phyloP scores from a whole-genome alignment of 345 rosid genomes.

The Populus simonii region DNA sequence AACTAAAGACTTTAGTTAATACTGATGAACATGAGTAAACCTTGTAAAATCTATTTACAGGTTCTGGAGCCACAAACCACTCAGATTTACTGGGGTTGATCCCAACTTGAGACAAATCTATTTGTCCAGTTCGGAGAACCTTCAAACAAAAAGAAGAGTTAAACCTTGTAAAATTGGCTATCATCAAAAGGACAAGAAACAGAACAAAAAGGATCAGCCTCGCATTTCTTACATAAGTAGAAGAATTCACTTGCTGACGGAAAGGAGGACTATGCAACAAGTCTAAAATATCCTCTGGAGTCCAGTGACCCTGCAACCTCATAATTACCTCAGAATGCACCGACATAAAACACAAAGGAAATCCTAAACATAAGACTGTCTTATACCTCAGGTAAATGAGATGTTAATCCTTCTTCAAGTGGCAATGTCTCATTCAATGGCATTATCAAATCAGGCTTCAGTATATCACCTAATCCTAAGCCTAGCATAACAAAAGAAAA shows the following conservation, averaged over 20 bases:
- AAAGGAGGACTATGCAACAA: too few species aligned
- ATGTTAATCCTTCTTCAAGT: too few species aligned
- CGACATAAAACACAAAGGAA: too few species aligned
- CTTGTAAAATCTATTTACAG: slow-evolving; percentile 41
- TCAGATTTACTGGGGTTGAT: slow-evolving; percentile 85
- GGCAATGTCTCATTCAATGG: too few species aligned
- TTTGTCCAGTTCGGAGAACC: slow-evolving; percentile 96
- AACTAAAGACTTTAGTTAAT: neutral
- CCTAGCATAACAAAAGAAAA: too few species aligned
- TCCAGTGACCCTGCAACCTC: too few species aligned
- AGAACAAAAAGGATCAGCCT: slow-evolving; percentile 8
- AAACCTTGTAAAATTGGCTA: neutral
- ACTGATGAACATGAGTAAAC: neutral
- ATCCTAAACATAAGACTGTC: too few species aligned
- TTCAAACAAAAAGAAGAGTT: slow-evolving; percentile 22
- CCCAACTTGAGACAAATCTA: slow-evolving; percentile 90
- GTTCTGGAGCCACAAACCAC: slow-evolving; percentile 19
- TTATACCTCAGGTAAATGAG: too few species aligned
- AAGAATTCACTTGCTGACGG: slow-evolving; percentile 78
- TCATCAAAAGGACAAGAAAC: neutral
- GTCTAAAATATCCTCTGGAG: too few species aligned
- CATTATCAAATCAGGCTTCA: too few species aligned
- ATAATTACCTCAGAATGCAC: too few species aligned
- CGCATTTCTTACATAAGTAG: slow-evolving; percentile 64
- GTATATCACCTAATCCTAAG: too few species aligned